Percentiles rank a stretch among this genome's conserved stretches.
phyloP scores from a whole-genome alignment of 148 eudicot species.

The Silene uniflora region DNA sequence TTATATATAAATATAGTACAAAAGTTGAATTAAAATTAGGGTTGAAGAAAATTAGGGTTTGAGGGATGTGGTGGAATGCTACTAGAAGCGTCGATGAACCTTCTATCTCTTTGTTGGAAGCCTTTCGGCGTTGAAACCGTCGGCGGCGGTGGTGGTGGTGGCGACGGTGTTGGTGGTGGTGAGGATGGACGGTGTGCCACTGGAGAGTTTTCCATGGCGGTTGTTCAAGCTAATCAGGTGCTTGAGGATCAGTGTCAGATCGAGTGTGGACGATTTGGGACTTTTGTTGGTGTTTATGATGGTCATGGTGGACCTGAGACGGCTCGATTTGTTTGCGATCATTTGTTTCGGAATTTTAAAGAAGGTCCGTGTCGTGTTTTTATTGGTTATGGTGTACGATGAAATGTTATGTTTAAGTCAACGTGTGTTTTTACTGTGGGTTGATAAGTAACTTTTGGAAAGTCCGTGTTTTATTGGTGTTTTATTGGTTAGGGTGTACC shows the following conservation, averaged over 20 bases:
- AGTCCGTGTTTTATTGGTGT: neutral
- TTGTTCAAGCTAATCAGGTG: slow-evolving; percentile 60
- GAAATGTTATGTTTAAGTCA: slow-evolving; percentile 6
- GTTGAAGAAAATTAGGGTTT: neutral
- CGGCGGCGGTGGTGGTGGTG: neutral
- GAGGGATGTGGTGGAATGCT: slow-evolving; percentile 75
- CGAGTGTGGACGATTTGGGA: slow-evolving; percentile 53
- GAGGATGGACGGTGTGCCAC: slow-evolving; percentile 40
- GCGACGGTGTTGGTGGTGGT: slow-evolving; percentile 12
- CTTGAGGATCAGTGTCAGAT: slow-evolving; percentile 66
- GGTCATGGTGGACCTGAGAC: slow-evolving; percentile 76
- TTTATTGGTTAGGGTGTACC: neutral
- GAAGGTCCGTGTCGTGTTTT: slow-evolving; percentile 34
- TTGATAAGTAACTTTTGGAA: neutral
- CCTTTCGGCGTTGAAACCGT: slow-evolving; percentile 49
- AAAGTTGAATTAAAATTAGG: neutral
- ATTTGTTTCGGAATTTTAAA: slow-evolving; percentile 47
- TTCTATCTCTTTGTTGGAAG: slow-evolving; percentile 56
- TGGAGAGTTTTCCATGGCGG: slow-evolving; percentile 64
- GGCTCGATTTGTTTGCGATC: slow-evolving; percentile 57
- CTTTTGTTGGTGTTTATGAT: slow-evolving; percentile 70
- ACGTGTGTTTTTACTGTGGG: neutral
- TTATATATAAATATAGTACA: too few species aligned
- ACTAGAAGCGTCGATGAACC: slow-evolving; percentile 58
- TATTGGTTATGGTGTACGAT: neutral